A percentile compares a stretch with the other conserved stretches of the same genome.
Conservation (phyloP, 805 yeast species). For the Starmerella powellii region DNA sequence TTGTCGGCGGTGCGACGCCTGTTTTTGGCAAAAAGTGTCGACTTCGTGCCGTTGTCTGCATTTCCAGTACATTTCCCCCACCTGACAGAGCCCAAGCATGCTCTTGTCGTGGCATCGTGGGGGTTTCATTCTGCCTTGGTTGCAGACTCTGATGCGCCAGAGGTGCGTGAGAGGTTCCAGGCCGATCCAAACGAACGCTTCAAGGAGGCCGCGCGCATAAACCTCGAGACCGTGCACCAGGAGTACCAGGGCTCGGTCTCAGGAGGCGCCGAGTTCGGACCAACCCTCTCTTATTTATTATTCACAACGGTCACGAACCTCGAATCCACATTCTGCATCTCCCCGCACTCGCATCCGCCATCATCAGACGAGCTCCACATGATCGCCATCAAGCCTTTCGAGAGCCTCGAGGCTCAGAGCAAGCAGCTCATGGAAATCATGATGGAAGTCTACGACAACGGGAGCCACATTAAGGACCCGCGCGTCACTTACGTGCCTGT, state of each 20-base stretch:
- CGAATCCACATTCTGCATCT: conserved; percentile 50
- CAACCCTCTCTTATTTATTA: conserved; percentile 44
- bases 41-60: conserved; percentile 33
- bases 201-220: conserved; percentile 49
- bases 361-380: conserved; percentile 34
- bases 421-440: conserved; percentile 42
- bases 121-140: conserved; percentile 78
- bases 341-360: conserved; percentile 44
- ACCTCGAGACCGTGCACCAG: conserved; percentile 40
- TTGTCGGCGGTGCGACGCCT: conserved; percentile 25
- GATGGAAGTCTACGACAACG: conserved; percentile 44
- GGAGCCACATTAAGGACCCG: conserved; percentile 40
- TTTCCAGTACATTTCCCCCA: conserved; percentile 37
- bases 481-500: conserved; percentile 38
- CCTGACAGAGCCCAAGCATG: conserved; percentile 30
- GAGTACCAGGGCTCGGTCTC: conserved; percentile 37
- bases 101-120: conserved; percentile 62
- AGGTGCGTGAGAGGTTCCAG: conserved; percentile 49
- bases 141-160: conserved; percentile 63
- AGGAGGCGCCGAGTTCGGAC: conserved; percentile 6
- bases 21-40: conserved; percentile 10
- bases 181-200: conserved; percentile 43
- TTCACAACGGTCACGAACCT: conserved; percentile 44
- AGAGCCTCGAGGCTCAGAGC: conserved; percentile 13
- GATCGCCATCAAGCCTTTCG: conserved; percentile 34